Conservation (phyloP, 768 basidiomycete genomes). For the Collybiopsis luxurians region DNA sequence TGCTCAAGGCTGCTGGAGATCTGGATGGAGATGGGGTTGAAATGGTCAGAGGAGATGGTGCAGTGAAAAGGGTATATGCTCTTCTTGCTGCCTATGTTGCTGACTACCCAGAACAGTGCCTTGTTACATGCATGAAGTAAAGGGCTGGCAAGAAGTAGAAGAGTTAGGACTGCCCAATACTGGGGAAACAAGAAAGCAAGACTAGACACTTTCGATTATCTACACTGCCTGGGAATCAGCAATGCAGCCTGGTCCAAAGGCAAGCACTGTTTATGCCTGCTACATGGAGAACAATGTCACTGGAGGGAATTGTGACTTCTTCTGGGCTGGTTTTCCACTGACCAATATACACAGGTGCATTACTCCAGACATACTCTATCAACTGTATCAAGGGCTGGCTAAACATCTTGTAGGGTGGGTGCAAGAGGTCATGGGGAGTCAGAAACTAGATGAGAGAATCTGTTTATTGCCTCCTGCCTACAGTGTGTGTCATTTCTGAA, state of each 20-base stretch:
- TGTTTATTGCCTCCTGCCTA: background rate
- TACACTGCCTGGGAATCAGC: too few species aligned
- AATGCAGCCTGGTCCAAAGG: too few species aligned
- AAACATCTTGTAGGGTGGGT: background rate
- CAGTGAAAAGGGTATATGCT: too few species aligned
- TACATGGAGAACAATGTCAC: background rate
- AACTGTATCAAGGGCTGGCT: background rate
- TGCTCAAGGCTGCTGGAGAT: background rate
- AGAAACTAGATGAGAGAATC: background rate
- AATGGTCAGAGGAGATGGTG: constrained; percentile 13
- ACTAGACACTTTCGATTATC: too few species aligned
- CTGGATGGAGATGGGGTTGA: constrained; percentile 11
- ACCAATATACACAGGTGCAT: background rate
- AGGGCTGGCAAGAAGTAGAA: too few species aligned
- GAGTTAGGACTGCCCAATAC: too few species aligned
- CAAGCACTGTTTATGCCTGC: too few species aligned
- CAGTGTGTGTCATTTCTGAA: background rate
- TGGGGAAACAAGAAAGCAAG: too few species aligned
- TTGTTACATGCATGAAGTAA: too few species aligned
- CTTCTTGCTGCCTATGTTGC: too few species aligned
- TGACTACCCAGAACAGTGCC: too few species aligned
- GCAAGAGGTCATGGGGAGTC: constrained; percentile 3
- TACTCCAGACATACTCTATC: background rate
- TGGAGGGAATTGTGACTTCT: background rate
- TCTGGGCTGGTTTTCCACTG: background rate